phyloP scores from a whole-genome alignment of 495 filamentous ascomycete genomes.

The Aspergillus avenaceus region DNA sequence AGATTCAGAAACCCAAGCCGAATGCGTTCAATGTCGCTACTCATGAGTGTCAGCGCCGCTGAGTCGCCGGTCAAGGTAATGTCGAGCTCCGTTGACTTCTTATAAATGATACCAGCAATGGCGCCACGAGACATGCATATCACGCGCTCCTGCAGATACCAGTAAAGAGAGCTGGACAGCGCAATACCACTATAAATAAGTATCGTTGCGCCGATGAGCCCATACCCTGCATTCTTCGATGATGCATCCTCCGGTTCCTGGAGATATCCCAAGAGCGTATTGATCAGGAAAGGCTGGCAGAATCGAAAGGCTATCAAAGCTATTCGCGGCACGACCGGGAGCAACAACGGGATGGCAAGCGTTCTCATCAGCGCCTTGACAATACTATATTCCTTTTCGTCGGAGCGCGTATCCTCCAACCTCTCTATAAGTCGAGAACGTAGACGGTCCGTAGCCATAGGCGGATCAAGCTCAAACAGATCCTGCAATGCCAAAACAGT shows the following conservation, averaged over 20 bases:
- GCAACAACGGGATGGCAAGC: conserved; percentile 31
- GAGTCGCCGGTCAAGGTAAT: conserved; percentile 2
- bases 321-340: conserved; percentile 44
- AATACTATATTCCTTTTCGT: conserved; percentile 6
- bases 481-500: conserved; percentile 26
- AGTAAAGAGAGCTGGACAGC: conserved; percentile 39
- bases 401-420: background rate
- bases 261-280: conserved; percentile 36
- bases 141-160: conserved; percentile 16
- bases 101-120: too few relatives aligned
- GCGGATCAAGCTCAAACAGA: conserved; percentile 24
- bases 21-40: conserved; percentile 49
- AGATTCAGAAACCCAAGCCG: conserved; percentile 25
- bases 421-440: conserved; percentile 17
- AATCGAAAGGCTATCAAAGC: conserved; percentile 48
- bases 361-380: conserved; percentile 5
- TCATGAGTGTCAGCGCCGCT: conserved; percentile 53
- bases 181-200: conserved; percentile 53
- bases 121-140: background rate
- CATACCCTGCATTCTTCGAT: conserved; percentile 45
- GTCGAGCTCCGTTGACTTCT: background rate
- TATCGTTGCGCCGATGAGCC: conserved; percentile 50
- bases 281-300: conserved; percentile 53
- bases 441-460: conserved; percentile 20
- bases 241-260: conserved; percentile 4